Percentiles rank a stretch among this genome's conserved stretches.
Conservation (phyloP, 2,329 filamentous ascomycete genomes). For the Trichoderma sp. region DNA sequence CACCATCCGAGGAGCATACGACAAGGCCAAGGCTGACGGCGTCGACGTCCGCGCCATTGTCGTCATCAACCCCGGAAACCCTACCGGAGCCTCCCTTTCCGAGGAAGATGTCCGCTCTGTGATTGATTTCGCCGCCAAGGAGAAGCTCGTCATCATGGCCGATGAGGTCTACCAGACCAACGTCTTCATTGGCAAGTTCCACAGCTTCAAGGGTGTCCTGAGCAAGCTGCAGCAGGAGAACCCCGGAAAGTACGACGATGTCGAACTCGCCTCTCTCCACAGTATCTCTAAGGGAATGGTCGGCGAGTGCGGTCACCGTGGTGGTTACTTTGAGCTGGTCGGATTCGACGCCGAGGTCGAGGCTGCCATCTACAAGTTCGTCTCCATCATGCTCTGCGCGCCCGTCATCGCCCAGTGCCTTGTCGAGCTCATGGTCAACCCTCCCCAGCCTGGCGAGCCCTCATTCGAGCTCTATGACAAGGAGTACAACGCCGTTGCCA, state of each 20-base stretch:
- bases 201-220: slow-evolving; percentile 90
- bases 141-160: slow-evolving; percentile 86
- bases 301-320: slow-evolving; percentile 95
- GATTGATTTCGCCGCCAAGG: slow-evolving; percentile 81
- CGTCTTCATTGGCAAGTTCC: slow-evolving; percentile 91
- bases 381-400: slow-evolving; percentile 94
- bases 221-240: slow-evolving; percentile 75
- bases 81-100: slow-evolving; percentile 83
- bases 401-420: slow-evolving; percentile 95
- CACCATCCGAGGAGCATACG: slow-evolving; percentile 72
- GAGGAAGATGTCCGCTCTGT: slow-evolving; percentile 79
- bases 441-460: slow-evolving; percentile 78
- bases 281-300: slow-evolving; percentile 98
- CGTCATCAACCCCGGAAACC: slow-evolving; percentile 98
- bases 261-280: slow-evolving; percentile 92
- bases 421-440: slow-evolving; percentile 97
- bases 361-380: slow-evolving; percentile 97
- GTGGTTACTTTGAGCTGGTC: slow-evolving; percentile 95
- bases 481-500: slow-evolving; percentile 83
- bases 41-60: slow-evolving; percentile 90
- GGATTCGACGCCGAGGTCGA: slow-evolving; percentile 85
- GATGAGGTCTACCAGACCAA: slow-evolving; percentile 99
- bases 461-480: slow-evolving; percentile 80
- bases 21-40: slow-evolving; percentile 73
- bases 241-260: slow-evolving; percentile 74